phyloP scores from a whole-genome alignment of 2,329 filamentous ascomycete genomes.

The Monilinia aucupariae region DNA sequence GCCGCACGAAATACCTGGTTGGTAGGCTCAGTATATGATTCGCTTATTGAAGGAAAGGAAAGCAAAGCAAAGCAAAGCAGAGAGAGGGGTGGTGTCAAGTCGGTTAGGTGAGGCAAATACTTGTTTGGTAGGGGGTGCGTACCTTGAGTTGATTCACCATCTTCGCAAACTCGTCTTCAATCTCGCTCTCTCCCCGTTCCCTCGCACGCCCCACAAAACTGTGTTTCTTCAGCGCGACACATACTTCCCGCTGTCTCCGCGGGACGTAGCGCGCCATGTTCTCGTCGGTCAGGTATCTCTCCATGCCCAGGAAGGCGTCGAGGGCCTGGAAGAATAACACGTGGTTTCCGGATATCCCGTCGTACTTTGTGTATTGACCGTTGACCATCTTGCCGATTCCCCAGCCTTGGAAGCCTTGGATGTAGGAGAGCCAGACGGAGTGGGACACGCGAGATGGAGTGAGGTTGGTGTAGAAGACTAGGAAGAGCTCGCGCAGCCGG shows the following conservation, averaged over 20 bases:
- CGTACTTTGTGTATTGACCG: slow-evolving; percentile 7
- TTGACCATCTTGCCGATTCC: slow-evolving; percentile 1
- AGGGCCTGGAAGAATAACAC: slow-evolving; percentile 13
- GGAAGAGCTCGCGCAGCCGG: slow-evolving; percentile 1
- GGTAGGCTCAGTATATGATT: neutral
- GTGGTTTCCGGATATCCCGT: slow-evolving; percentile 12
- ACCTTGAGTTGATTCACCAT: slow-evolving; percentile 14
- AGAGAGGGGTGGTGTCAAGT: no score
- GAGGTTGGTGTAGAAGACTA: slow-evolving; percentile 14
- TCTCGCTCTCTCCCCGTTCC: neutral
- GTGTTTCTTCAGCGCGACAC: neutral
- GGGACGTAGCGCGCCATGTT: slow-evolving; percentile 3
- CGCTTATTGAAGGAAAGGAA: no score
- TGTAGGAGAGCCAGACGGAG: slow-evolving; percentile 9
- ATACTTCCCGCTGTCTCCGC: neutral
- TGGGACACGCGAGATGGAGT: neutral
- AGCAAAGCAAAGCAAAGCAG: no score
- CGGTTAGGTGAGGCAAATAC: no score
- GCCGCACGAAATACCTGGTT: slow-evolving; percentile 10
- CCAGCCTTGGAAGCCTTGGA: slow-evolving; percentile 14
- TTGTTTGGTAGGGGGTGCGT: neutral
- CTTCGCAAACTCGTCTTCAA: neutral
- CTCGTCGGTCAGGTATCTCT: neutral
- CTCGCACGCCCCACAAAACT: neutral
- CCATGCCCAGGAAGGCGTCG: slow-evolving; percentile 5